These are phyloP conservation scores for Colletotrichum cereale DNA, from an alignment of 2,329 filamentous ascomycete species.

Conservation along the genomic window DNA sequence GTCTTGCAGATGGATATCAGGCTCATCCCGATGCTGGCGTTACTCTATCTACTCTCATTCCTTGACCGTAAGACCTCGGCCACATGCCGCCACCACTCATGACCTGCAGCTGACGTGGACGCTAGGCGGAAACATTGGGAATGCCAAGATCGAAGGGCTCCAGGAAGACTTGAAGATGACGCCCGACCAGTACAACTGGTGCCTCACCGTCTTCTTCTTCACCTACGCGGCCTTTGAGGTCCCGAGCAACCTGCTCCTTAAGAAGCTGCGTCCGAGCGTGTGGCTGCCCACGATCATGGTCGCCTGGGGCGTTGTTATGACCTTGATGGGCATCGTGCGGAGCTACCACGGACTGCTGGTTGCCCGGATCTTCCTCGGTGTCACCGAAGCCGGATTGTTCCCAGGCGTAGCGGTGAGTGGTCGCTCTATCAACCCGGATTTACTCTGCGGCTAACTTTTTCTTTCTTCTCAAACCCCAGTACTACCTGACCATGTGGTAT, in stretches of 20 bases:
- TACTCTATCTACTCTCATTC: slow-evolving; percentile 77
- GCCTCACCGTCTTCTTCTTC: slow-evolving; percentile 81
- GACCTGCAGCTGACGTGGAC: neutral
- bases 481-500: slow-evolving; percentile 71
- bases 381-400: slow-evolving; percentile 76
- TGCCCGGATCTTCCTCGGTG: slow-evolving; percentile 70
- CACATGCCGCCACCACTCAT: fast-evolving
- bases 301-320: slow-evolving; percentile 64
- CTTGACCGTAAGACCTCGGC: slow-evolving; percentile 64
- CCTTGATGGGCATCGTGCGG: slow-evolving; percentile 65
- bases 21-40: slow-evolving; percentile 72
- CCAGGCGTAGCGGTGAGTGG: slow-evolving; percentile 67
- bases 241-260: slow-evolving; percentile 82
- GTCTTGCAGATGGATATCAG: slow-evolving; percentile 61
- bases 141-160: slow-evolving; percentile 74
- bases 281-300: slow-evolving; percentile 85
- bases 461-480: slow-evolving; percentile 46
- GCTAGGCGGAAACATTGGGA: slow-evolving; percentile 70
- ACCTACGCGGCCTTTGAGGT: slow-evolving; percentile 83
- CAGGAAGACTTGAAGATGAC: slow-evolving; percentile 68
- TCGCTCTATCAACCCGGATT: neutral
- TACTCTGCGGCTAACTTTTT: neutral
- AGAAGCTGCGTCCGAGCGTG: slow-evolving; percentile 77
- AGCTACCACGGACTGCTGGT: slow-evolving; percentile 61
- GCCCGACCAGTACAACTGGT: slow-evolving; percentile 77